These are phyloP conservation scores for Claviceps spartinae DNA, from an alignment of 2,329 filamentous ascomycete species.

Conservation along the genomic window DNA sequence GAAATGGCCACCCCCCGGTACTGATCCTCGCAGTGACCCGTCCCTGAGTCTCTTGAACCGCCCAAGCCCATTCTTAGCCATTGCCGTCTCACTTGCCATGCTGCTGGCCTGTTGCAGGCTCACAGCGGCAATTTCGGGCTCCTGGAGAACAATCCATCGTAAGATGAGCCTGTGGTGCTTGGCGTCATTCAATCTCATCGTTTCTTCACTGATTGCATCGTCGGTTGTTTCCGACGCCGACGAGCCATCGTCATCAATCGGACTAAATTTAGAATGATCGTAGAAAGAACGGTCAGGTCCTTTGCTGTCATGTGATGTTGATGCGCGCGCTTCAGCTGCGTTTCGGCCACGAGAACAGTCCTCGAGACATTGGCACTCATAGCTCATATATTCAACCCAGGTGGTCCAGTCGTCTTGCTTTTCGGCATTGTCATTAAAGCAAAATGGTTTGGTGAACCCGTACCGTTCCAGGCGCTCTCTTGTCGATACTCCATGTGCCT, in stretches of 20 bases:
- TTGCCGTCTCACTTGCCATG: background rate
- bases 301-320: background rate
- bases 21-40: background rate
- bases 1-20: background rate
- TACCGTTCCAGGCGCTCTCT: background rate
- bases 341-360: background rate
- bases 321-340: background rate
- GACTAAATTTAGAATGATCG: background rate
- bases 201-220: background rate
- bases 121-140: slow-evolving; percentile 3
- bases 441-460: slow-evolving; percentile 2
- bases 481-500: background rate
- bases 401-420: slow-evolving; percentile 5
- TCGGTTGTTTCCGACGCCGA: background rate
- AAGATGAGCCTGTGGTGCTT: slow-evolving; percentile 2
- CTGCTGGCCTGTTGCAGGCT: background rate
- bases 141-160: slow-evolving; percentile 2
- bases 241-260: background rate
- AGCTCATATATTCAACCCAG: slow-evolving; percentile 6
- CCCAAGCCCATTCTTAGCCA: background rate
- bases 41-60: slow-evolving; percentile 1
- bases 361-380: slow-evolving; percentile 4
- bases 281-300: background rate
- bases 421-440: background rate
- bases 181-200: background rate